Conservation (phyloP, 371 early-diverging fungal genomes). For the Saksenaea oblongispora region DNA sequence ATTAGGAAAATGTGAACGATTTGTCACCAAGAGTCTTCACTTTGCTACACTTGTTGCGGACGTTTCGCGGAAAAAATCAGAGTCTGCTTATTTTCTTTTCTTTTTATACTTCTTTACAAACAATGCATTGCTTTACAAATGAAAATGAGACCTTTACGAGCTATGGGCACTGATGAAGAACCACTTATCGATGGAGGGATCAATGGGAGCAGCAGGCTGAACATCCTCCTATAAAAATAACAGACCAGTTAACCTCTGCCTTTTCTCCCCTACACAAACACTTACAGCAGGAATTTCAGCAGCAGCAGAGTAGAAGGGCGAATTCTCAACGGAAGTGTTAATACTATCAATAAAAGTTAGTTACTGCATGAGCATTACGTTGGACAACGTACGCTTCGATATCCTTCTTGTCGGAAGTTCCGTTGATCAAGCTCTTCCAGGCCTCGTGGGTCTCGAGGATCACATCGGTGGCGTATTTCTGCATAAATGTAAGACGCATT, state of each 20-base stretch:
- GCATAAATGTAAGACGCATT: slow-evolving; percentile 6
- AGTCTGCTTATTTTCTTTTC: neutral
- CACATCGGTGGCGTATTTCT: slow-evolving; percentile 90
- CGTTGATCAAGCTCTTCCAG: slow-evolving; percentile 89
- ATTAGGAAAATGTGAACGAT: too few relatives aligned
- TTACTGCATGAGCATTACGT: neutral
- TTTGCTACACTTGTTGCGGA: too few relatives aligned
- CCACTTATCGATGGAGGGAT: slow-evolving; percentile 94
- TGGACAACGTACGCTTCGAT: slow-evolving; percentile 62
- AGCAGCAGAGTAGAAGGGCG: slow-evolving; percentile 71
- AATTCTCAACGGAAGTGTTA: slow-evolving; percentile 74
- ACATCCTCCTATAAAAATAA: slow-evolving; percentile 26
- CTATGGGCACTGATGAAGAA: slow-evolving; percentile 90
- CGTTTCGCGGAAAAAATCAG: neutral
- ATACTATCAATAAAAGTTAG: slow-evolving; percentile 37
- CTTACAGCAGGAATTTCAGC: slow-evolving; percentile 70
- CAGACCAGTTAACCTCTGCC: slow-evolving; percentile 32
- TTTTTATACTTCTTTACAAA: slow-evolving; percentile 6
- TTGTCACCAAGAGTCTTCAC: too few relatives aligned
- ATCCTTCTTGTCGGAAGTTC: slow-evolving; percentile 70
- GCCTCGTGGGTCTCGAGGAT: slow-evolving; percentile 94
- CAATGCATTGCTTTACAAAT: slow-evolving; percentile 6
- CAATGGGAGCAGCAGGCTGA: slow-evolving; percentile 61
- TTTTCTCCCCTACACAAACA: slow-evolving; percentile 46
- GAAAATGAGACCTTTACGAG: slow-evolving; percentile 51